Evolutionary conservation across 805 yeast species (phyloP), one percentile per base, ranked within the genome.

Genomic region (Candida silvicultrix): DNA sequence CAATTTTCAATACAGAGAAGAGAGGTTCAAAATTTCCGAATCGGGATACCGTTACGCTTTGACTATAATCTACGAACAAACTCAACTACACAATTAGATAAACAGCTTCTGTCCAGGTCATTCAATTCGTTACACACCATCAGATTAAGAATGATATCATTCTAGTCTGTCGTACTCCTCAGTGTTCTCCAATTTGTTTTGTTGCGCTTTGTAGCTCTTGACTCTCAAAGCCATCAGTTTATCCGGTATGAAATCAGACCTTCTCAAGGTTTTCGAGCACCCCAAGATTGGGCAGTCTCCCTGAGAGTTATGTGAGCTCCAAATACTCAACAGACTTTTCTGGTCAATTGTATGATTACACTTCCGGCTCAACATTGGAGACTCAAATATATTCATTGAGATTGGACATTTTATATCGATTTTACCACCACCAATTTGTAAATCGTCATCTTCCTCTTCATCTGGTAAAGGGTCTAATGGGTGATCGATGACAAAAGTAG

Each of bases 341-440:
- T 66, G 63, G 53, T 85, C 90, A 57, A 73, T 84, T 0, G 78
- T 76, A 63, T 86, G 95, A 0, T 69, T 67, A 63, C 95, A 86
- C 28, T 58, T 62, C 22, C 54, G 62, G 3, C 83, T 77, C n/a
- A 67, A 73, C 54, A 77, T 68, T 0, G 95, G 94, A 3, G 64
- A 64, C 20, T 61, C 67, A 60, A 77, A 83, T 38, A 67, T 60
- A 44, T 71, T 67, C 47, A 75, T 57, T 0, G 89, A 77, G 14
- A 85, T 68, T 0, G 92, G 92, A 58, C 90, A 89, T 22, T 69
- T 73, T 47, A 86, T 58, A 41, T 81, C 79, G n/a, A 86, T 67
- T 34, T 66, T 75, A 35, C 94, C 94, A 46, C 94, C 95, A 10
- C 77, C 79, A 6, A 85, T 74, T 38, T 73, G 77, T 29, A 85